Percentiles rank a stretch among this genome's conserved stretches.
These are phyloP conservation scores for Wickerhamomyces alni DNA, from an alignment of 805 yeast species.

Conservation along the genomic window DNA sequence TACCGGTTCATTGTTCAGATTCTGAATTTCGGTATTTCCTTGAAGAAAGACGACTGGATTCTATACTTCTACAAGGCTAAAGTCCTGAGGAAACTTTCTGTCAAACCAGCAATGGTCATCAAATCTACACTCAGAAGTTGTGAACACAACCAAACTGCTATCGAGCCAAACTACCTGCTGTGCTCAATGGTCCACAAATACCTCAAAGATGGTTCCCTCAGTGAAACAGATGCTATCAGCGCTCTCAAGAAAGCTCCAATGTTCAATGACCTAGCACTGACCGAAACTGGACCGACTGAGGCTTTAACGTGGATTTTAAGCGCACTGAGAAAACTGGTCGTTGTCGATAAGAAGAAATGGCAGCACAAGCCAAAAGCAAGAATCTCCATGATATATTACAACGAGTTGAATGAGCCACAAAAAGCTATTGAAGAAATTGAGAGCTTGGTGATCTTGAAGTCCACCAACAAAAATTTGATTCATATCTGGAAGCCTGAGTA, in stretches of 20 bases:
- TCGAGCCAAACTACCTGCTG: slow-evolving; percentile 75
- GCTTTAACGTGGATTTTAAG: slow-evolving; percentile 36
- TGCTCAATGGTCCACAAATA: slow-evolving; percentile 56
- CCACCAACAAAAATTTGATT: slow-evolving; percentile 64
- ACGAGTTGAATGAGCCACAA: slow-evolving; percentile 41
- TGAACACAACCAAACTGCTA: slow-evolving; percentile 29
- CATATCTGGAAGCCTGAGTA: slow-evolving; percentile 91
- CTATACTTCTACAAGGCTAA: slow-evolving; percentile 54
- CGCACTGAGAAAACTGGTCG: slow-evolving; percentile 40
- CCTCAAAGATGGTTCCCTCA: slow-evolving; percentile 31
- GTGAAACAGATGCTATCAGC: slow-evolving; percentile 31
- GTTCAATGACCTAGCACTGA: slow-evolving; percentile 13
- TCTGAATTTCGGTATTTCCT: slow-evolving; percentile 40
- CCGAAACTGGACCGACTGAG: slow-evolving; percentile 14
- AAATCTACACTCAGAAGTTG: slow-evolving; percentile 41
- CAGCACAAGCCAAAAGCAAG: slow-evolving; percentile 81
- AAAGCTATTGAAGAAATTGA: slow-evolving; percentile 63
- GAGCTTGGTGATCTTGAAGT: slow-evolving; percentile 54
- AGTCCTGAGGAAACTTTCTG: slow-evolving; percentile 44
- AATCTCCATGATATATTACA: slow-evolving; percentile 54
- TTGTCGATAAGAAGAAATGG: slow-evolving; percentile 80
- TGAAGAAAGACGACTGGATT: slow-evolving; percentile 51
- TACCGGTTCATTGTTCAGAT: slow-evolving; percentile 36
- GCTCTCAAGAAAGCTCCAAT: slow-evolving; percentile 30
- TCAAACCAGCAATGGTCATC: slow-evolving; percentile 29